Percentiles rank a stretch among this genome's conserved stretches.
Evolutionary conservation across 2,329 filamentous ascomycete genomes (phyloP).

Genomic region (Madurella fahalii): DNA sequence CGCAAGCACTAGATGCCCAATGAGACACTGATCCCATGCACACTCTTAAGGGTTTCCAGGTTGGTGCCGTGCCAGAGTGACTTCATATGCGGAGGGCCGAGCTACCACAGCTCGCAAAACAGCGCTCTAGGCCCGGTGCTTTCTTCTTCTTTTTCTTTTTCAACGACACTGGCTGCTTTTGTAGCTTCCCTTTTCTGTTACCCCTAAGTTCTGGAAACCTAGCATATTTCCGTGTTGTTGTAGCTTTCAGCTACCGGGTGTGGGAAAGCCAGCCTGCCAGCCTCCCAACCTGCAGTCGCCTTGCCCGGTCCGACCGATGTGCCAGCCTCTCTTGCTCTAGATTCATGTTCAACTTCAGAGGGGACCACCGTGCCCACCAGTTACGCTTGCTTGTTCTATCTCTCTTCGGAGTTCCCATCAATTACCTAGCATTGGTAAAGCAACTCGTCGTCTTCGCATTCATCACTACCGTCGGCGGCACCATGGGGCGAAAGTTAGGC

Average conservation of each 20-base stretch:
- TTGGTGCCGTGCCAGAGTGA: neutral
- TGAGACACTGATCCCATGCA: no score
- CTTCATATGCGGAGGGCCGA: neutral
- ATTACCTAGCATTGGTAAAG: neutral
- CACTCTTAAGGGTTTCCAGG: no score
- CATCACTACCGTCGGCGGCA: neutral
- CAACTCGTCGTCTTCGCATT: neutral
- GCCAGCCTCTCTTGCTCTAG: neutral
- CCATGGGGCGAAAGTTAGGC: constrained; percentile 14
- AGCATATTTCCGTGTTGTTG: neutral
- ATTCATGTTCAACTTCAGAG: neutral
- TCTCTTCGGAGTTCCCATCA: neutral
- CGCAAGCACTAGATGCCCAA: no score
- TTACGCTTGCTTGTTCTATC: neutral
- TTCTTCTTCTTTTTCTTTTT: neutral
- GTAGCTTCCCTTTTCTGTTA: neutral
- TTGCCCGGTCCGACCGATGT: neutral
- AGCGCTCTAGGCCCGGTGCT: neutral
- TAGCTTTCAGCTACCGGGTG: neutral
- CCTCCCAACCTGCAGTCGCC: neutral
- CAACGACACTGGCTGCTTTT: neutral
- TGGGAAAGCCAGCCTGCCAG: no score
- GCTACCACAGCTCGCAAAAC: neutral
- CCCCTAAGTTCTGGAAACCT: neutral
- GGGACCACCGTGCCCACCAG: neutral